A percentile compares a stretch with the other conserved stretches of the same genome.
Evolutionary conservation across 2,329 filamentous ascomycete genomes (phyloP).

Genomic region (Aspergillus neoniger): DNA sequence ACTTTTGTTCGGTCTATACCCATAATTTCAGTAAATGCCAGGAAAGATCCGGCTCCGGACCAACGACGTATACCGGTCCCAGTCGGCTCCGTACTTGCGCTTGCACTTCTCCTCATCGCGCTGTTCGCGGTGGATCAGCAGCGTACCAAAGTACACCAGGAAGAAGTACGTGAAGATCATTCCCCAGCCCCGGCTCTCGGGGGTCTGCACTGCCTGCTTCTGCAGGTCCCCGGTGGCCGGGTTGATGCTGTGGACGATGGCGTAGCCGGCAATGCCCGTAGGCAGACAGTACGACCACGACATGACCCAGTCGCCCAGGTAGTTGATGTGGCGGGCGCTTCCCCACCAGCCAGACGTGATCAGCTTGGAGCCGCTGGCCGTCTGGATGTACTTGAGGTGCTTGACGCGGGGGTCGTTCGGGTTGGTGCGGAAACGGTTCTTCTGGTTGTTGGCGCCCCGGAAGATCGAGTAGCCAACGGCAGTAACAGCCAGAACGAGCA

Average conservation of each 20-base stretch:
- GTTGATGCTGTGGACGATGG: constrained; percentile 58
- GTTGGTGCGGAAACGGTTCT: constrained; percentile 90
- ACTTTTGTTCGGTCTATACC: constrained; percentile 3
- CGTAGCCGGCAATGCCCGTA: constrained; percentile 80
- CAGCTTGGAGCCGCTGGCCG: constrained; percentile 76
- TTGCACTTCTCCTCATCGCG: constrained; percentile 90
- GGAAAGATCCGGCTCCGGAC: constrained; percentile 83
- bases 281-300: constrained; percentile 87
- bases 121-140: constrained; percentile 82
- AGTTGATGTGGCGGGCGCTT: constrained; percentile 88
- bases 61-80: constrained; percentile 81
- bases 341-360: constrained; percentile 94
- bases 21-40: constrained; percentile 67
- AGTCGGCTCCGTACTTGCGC: constrained; percentile 89
- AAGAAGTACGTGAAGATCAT: constrained; percentile 94
- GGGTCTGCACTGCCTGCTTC: constrained; percentile 71
- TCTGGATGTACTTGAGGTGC: constrained; percentile 84
- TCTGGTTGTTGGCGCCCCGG: constrained; percentile 89
- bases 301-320: constrained; percentile 93
- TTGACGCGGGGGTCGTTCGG: constrained; percentile 76
- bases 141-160: constrained; percentile 82
- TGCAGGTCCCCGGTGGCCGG: constrained; percentile 62
- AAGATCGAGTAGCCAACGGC: constrained; percentile 83
- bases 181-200: constrained; percentile 76
- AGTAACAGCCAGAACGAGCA: constrained; percentile 67